These are phyloP conservation scores for Epithemia pelagica DNA, from an alignment of 108 stramenopile species.

Conservation along the genomic window DNA sequence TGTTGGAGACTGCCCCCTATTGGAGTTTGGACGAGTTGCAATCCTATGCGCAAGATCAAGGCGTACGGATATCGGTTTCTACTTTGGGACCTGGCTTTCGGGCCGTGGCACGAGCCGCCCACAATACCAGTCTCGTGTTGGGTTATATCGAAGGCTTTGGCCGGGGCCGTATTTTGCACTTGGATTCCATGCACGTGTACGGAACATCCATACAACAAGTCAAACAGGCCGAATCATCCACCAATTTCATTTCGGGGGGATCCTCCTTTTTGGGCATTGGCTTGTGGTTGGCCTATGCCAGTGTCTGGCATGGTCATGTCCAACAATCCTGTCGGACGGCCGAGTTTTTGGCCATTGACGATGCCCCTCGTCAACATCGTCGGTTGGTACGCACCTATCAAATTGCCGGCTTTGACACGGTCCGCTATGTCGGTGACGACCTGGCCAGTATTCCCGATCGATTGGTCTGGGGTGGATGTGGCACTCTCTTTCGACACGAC, in stretches of 20 bases:
- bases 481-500: slow-evolving; percentile 67
- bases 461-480: slow-evolving; percentile 84
- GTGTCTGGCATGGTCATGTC: slow-evolving; percentile 45
- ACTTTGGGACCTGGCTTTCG: slow-evolving; percentile 74
- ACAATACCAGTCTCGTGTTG: slow-evolving; percentile 42
- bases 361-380: slow-evolving; percentile 72
- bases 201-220: slow-evolving; percentile 23
- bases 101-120: slow-evolving; percentile 51
- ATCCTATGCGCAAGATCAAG: slow-evolving; percentile 21
- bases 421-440: slow-evolving; percentile 81
- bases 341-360: slow-evolving; percentile 82
- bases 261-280: slow-evolving; percentile 57
- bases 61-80: slow-evolving; percentile 46
- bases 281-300: slow-evolving; percentile 56
- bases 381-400: slow-evolving; percentile 65
- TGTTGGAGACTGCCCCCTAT: background rate
- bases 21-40: slow-evolving; percentile 30
- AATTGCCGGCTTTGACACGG: slow-evolving; percentile 57
- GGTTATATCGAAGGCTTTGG: slow-evolving; percentile 80
- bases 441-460: slow-evolving; percentile 70
- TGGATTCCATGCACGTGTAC: slow-evolving; percentile 83
- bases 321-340: slow-evolving; percentile 43
- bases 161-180: slow-evolving; percentile 62
- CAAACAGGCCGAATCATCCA: background rate
- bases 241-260: slow-evolving; percentile 31